Evolutionary conservation across 208 protist genomes (phyloP).

Genomic region (Naegleria fowleri): DNA sequence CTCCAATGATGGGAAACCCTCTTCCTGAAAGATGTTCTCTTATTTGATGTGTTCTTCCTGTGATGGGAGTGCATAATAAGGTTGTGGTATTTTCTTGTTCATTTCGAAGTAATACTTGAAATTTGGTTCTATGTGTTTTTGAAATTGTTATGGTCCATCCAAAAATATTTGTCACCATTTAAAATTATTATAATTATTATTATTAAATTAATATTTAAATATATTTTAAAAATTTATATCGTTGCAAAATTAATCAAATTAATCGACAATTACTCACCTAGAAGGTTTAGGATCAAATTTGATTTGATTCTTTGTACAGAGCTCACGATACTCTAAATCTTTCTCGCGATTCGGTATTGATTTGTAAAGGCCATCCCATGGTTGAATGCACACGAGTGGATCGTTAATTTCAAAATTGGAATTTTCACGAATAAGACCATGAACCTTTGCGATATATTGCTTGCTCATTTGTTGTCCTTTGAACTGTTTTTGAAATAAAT

Average conservation of each 20-base stretch:
- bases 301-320: neutral
- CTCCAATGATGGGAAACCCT: neutral
- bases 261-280: neutral
- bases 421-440: neutral
- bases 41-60: neutral
- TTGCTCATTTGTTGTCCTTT: neutral
- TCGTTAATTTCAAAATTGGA: neutral
- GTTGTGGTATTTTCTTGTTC: neutral
- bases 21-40: neutral
- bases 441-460: constrained; percentile 2
- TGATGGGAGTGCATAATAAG: neutral
- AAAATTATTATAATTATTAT: too few species aligned
- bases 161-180: neutral
- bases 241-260: too few species aligned
- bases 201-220: too few species aligned
- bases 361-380: neutral
- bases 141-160: too few species aligned
- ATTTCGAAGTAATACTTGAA: neutral
- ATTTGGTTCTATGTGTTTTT: neutral
- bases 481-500: neutral
- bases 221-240: too few species aligned
- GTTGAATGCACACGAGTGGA: neutral
- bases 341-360: neutral
- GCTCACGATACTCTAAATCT: neutral
- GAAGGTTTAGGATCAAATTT: neutral